A percentile compares a stretch with the other conserved stretches of the same genome.
These are phyloP conservation scores for Pseudogymnoascus sp. DNA, from an alignment of 2,329 filamentous ascomycete species.

Conservation along the genomic window DNA sequence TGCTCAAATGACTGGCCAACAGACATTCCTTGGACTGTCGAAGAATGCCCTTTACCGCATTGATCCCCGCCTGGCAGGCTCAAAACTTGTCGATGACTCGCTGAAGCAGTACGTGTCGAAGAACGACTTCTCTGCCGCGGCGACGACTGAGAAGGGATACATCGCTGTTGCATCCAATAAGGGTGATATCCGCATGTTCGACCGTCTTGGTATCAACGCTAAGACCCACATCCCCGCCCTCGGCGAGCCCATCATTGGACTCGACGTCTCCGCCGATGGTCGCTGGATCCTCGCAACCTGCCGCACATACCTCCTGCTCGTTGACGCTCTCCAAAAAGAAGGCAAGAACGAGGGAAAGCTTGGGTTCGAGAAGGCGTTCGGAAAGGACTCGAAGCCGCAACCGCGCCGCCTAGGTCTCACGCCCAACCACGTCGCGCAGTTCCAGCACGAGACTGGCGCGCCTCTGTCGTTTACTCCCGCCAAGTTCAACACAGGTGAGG, in stretches of 20 bases:
- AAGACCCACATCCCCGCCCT: slow-evolving; percentile 96
- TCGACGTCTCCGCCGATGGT: slow-evolving; percentile 92
- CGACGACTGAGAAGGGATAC: slow-evolving; percentile 93
- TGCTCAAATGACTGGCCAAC: slow-evolving; percentile 89
- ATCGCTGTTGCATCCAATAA: slow-evolving; percentile 97
- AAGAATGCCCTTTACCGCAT: slow-evolving; percentile 88
- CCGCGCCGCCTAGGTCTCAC: slow-evolving; percentile 82
- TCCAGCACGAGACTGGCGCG: slow-evolving; percentile 89
- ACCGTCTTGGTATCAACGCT: slow-evolving; percentile 90
- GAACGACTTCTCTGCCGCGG: slow-evolving; percentile 91
- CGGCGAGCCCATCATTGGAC: slow-evolving; percentile 86
- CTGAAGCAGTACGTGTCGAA: slow-evolving; percentile 95
- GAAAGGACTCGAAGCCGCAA: slow-evolving; percentile 87
- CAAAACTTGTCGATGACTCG: slow-evolving; percentile 86
- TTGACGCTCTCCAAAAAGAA: slow-evolving; percentile 81
- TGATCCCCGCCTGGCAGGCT: slow-evolving; percentile 80
- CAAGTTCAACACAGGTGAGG: slow-evolving; percentile 84
- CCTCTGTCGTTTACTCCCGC: slow-evolving; percentile 83
- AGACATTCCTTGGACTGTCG: slow-evolving; percentile 90
- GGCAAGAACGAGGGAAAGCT: slow-evolving; percentile 97
- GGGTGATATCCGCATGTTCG: slow-evolving; percentile 93
- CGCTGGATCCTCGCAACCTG: slow-evolving; percentile 94
- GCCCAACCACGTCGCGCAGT: slow-evolving; percentile 89
- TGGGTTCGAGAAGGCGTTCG: slow-evolving; percentile 91
- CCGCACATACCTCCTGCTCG: slow-evolving; percentile 85